Base-by-base conservation (phyloP, 805 yeast genomes). In the Saturnispora sekii region DNA sequence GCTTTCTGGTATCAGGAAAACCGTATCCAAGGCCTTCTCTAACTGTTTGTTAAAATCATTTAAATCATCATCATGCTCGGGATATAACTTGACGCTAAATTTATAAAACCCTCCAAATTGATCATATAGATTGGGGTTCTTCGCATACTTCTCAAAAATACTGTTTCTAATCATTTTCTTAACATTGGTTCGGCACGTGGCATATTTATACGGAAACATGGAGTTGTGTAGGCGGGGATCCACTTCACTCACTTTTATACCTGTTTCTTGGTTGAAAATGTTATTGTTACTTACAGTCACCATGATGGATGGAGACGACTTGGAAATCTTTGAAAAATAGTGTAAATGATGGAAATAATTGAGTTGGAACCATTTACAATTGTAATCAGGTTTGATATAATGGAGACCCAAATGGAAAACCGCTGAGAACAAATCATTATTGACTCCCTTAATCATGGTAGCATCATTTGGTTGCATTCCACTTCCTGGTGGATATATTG, bases 271-370 rank as follows among this genome's bases (percentile, higher is more conserved):
- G 28, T 59, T 59, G 42, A 58, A 51, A 3, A 48, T 35, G 49
- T 68, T 67, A 29, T 64, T 69, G 52, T 70, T 73, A 29, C 68
- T 68, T 21, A 72, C 67, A 43, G 44, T 17, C 8, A 61, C 38
- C 34, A 57, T 31, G 1, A 62, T 11, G 0, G 60, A 63, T 1
- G 69, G 69, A 17, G 48, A 53, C 0, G 66, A 59, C 40, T 64
- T 64, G n/a, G 66, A 44, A 5, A 57, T 52, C 36, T 47, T 49
- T 1, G 60, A 59, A 16, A 59, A 3, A 35, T 44, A 57, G 39
- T 57, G 57, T 1, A 40, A 15, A 14, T 48, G 43, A 12, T 56
- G 60, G 45, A 51, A 57, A 43, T 48, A 64, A 5, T 31, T 26
- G 11, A 61, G 12, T 3, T 39, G 14, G 37, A 61, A 62, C 41